Conservation (phyloP, 2,329 filamentous ascomycete species). For the Fusarium marasasianum region DNA sequence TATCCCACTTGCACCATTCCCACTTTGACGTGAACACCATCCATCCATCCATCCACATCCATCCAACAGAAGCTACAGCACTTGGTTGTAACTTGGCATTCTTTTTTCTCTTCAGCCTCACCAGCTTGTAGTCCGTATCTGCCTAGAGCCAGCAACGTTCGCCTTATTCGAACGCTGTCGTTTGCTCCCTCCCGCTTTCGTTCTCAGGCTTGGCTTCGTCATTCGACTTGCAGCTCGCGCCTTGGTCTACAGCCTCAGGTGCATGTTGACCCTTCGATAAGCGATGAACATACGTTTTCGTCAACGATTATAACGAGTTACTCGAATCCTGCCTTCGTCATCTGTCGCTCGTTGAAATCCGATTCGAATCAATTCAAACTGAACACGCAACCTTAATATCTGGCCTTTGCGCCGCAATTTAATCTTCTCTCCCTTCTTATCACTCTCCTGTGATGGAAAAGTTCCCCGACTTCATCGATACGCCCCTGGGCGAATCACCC, state of each 20-base stretch:
- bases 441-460: constrained; percentile 57
- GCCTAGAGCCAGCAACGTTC: neutral
- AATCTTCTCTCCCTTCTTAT: neutral
- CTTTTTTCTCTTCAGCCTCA: constrained; percentile 8
- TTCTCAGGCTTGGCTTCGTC: constrained; percentile 7
- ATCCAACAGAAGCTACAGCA: constrained; percentile 5
- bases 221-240: constrained; percentile 19
- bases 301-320: neutral
- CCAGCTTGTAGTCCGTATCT: neutral
- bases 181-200: neutral
- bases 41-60: constrained; percentile 10
- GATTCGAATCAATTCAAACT: neutral
- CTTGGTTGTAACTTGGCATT: constrained; percentile 16
- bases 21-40: constrained; percentile 26
- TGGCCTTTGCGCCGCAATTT: constrained; percentile 12
- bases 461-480: constrained; percentile 65
- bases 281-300: constrained; percentile 28
- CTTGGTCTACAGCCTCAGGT: constrained; percentile 14
- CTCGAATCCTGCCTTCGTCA: neutral
- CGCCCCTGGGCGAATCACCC: constrained; percentile 43
- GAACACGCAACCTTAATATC: neutral
- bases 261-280: constrained; percentile 23
- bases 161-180: neutral
- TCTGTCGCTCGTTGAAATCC: constrained; percentile 30
- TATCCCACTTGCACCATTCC: constrained; percentile 24